phyloP scores from a whole-genome alignment of 2,329 filamentous ascomycete species.

The Xylaria sp. region DNA sequence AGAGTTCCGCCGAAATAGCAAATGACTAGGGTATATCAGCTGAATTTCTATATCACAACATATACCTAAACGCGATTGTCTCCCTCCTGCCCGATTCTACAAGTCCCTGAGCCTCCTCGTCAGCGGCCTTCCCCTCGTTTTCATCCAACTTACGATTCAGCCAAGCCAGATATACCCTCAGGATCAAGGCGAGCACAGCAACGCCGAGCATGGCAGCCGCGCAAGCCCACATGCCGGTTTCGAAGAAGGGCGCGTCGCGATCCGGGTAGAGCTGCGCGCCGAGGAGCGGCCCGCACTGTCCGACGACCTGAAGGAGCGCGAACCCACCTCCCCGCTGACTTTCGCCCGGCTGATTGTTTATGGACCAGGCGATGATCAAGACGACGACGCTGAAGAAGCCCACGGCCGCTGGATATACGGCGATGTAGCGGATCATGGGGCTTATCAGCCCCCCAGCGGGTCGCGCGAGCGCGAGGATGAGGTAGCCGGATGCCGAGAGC shows the following conservation, averaged over 20 bases:
- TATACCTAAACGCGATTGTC: constrained; percentile 28
- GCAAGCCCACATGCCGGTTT: constrained; percentile 70
- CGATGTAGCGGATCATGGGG: constrained; percentile 71
- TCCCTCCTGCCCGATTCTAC: constrained; percentile 16
- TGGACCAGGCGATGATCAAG: constrained; percentile 85
- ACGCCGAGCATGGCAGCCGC: constrained; percentile 71
- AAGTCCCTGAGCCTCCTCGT: constrained; percentile 22
- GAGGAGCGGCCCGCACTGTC: constrained; percentile 80
- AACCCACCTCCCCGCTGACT: constrained; percentile 79
- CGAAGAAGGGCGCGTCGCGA: constrained; percentile 69
- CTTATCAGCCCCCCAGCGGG: constrained; percentile 51
- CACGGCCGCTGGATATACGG: constrained; percentile 79
- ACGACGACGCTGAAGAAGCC: constrained; percentile 89
- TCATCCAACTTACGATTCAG: constrained; percentile 59
- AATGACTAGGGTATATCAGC: neutral
- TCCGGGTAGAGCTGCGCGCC: constrained; percentile 73
- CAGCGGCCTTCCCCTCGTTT: constrained; percentile 31
- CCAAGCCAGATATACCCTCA: constrained; percentile 64
- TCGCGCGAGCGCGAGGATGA: constrained; percentile 69
- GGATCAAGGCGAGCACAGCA: constrained; percentile 61
- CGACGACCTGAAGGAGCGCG: constrained; percentile 82
- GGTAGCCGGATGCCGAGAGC: constrained; percentile 70
- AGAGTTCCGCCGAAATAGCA: neutral
- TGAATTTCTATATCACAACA: constrained; percentile 22
- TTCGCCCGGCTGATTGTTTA: constrained; percentile 82